Conservation (phyloP, 805 yeast genomes). For the Candida tallmaniae region DNA sequence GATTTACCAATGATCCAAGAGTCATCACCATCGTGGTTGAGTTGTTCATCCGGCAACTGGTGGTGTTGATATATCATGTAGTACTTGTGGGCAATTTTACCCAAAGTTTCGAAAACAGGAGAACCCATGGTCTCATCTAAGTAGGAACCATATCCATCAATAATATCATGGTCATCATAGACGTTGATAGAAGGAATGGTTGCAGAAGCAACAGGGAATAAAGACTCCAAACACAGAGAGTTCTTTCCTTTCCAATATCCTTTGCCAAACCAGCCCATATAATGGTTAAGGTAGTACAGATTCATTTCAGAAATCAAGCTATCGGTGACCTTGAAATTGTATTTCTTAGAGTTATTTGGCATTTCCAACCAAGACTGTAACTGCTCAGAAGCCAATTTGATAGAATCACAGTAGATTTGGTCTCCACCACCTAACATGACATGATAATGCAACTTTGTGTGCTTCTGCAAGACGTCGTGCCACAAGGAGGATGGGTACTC, state of each 20-base stretch:
- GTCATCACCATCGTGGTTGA: constrained; percentile 33
- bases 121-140: constrained; percentile 67
- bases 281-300: constrained; percentile 65
- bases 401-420: constrained; percentile 84
- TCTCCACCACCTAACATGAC: constrained; percentile 99
- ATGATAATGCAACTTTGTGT: constrained; percentile 56
- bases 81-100: constrained; percentile 75
- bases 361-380: constrained; percentile 63
- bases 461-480: constrained; percentile 76
- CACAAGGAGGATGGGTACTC: constrained; percentile 74
- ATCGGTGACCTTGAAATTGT: constrained; percentile 33
- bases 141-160: constrained; percentile 95
- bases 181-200: constrained; percentile 83
- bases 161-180: constrained; percentile 93
- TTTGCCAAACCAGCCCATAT: constrained; percentile 83
- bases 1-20: constrained; percentile 52
- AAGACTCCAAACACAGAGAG: constrained; percentile 62
- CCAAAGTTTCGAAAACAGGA: constrained; percentile 66
- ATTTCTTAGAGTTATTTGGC: constrained; percentile 44
- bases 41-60: constrained; percentile 42
- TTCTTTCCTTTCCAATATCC: constrained; percentile 76
- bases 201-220: constrained; percentile 72
- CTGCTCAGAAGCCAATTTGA: constrained; percentile 52
- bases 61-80: constrained; percentile 93
- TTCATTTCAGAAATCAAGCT: constrained; percentile 54